Evolutionary conservation across 2,329 filamentous ascomycete species (phyloP).

Genomic region (Alternaria atra): DNA sequence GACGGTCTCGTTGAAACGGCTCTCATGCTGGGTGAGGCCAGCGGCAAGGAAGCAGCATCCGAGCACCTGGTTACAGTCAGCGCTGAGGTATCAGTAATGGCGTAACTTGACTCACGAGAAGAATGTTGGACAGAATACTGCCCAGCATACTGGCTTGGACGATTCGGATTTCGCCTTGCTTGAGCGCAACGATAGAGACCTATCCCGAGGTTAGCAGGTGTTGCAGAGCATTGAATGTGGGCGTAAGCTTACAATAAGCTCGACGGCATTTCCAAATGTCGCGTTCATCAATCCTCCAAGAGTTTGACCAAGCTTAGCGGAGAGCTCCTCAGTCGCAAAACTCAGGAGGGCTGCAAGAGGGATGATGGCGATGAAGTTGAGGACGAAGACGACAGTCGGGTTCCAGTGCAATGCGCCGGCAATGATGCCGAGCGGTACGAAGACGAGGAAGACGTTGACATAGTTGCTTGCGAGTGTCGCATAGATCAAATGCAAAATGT

Average conservation of each 20-base stretch:
- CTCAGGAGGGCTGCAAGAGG: constrained; percentile 77
- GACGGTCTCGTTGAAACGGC: constrained; percentile 74
- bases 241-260: constrained; percentile 69
- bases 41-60: constrained; percentile 64
- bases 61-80: constrained; percentile 63
- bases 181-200: constrained; percentile 92
- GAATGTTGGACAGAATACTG: constrained; percentile 91
- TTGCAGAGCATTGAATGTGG: neutral
- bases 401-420: constrained; percentile 70
- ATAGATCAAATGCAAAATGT: constrained; percentile 52
- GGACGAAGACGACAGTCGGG: constrained; percentile 73
- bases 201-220: constrained; percentile 48
- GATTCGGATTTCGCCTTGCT: constrained; percentile 86
- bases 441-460: constrained; percentile 76
- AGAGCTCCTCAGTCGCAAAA: constrained; percentile 81
- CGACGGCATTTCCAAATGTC: constrained; percentile 82
- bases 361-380: constrained; percentile 85
- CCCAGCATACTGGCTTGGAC: constrained; percentile 99
- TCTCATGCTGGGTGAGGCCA: constrained; percentile 56
- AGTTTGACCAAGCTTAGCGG: constrained; percentile 75
- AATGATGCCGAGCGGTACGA: constrained; percentile 76
- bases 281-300: constrained; percentile 78
- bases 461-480: constrained; percentile 60
- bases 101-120: constrained; percentile 66
- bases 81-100: constrained; percentile 16